Conservation (phyloP, 352 stramenopile genomes). For the Phytophthora pluvialis region DNA sequence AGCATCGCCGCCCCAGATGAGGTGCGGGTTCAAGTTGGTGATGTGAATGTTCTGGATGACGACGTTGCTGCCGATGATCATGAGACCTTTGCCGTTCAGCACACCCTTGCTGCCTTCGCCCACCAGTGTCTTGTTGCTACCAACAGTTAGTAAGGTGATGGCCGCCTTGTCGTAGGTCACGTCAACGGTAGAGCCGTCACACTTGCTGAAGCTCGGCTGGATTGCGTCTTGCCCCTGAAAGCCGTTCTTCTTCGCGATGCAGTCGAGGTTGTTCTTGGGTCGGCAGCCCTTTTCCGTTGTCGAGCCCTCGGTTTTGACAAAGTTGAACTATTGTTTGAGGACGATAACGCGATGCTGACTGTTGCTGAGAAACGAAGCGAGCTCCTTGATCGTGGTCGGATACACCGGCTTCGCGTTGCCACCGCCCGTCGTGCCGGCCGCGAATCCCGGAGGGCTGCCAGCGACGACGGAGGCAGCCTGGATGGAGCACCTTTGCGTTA, state of each 20-base stretch:
- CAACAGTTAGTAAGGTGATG: constrained; percentile 31
- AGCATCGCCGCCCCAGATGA: constrained; percentile 46
- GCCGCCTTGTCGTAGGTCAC: constrained; percentile 52
- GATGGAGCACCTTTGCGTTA: constrained; percentile 1
- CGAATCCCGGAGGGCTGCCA: constrained; percentile 20
- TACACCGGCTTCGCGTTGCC: constrained; percentile 39
- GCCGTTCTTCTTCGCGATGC: constrained; percentile 53
- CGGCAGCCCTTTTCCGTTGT: constrained; percentile 51
- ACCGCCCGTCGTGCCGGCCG: constrained; percentile 45
- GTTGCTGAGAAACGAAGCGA: constrained; percentile 43
- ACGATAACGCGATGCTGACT: constrained; percentile 45
- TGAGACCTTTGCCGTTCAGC: constrained; percentile 50
- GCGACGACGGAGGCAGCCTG: constrained; percentile 3
- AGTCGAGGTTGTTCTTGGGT: constrained; percentile 40
- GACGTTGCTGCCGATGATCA: constrained; percentile 47
- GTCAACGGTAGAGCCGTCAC: constrained; percentile 37
- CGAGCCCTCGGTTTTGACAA: constrained; percentile 44
- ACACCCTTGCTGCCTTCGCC: constrained; percentile 43
- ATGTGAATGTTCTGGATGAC: constrained; percentile 70
- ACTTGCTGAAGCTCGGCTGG: constrained; percentile 40
- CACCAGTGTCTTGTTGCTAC: constrained; percentile 53
- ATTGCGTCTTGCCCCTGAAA: constrained; percentile 49
- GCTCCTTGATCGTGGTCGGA: constrained; percentile 46
- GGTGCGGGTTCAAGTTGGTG: constrained; percentile 58
- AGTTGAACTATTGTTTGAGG: constrained; percentile 52